phyloP scores from a whole-genome alignment of 305 asterid species.

The Solanum aculeatissimum region DNA sequence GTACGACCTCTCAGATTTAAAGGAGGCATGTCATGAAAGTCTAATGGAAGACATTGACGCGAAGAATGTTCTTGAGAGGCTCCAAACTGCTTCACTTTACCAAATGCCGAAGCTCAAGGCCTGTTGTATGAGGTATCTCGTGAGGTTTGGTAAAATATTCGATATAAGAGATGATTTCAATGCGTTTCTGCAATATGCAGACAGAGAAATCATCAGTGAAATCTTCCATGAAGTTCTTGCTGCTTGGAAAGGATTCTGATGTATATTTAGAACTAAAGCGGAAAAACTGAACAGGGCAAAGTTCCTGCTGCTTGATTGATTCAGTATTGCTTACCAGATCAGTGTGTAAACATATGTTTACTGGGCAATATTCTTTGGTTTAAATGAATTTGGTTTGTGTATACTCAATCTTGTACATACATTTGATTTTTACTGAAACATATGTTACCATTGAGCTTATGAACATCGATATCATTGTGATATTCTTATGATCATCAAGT shows the following conservation, averaged over 20 bases:
- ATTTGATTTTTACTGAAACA: neutral
- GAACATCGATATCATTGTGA: neutral
- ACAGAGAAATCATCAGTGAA: conserved; percentile 64
- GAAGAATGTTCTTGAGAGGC: conserved; percentile 75
- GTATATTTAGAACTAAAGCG: neutral
- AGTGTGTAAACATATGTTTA: neutral
- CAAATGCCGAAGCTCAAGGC: conserved; percentile 60
- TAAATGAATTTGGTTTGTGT: neutral
- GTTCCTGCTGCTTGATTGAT: neutral
- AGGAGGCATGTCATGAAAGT: conserved; percentile 84
- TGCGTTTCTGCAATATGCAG: conserved; percentile 57
- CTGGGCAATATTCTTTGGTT: neutral
- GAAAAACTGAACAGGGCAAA: neutral
- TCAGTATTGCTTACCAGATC: neutral
- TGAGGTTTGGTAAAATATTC: conserved; percentile 80
- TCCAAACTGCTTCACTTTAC: conserved; percentile 68
- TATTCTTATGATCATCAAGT: neutral
- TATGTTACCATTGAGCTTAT: neutral
- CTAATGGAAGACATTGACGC: conserved; percentile 71
- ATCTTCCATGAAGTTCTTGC: conserved; percentile 62
- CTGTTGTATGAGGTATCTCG: conserved; percentile 67
- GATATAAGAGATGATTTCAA: conserved; percentile 66
- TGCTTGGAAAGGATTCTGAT: conserved; percentile 81
- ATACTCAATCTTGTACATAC: neutral
- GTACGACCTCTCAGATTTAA: conserved; percentile 64